phyloP scores from a whole-genome alignment of 106 monocot genomes.

The Chionographis japonica region DNA sequence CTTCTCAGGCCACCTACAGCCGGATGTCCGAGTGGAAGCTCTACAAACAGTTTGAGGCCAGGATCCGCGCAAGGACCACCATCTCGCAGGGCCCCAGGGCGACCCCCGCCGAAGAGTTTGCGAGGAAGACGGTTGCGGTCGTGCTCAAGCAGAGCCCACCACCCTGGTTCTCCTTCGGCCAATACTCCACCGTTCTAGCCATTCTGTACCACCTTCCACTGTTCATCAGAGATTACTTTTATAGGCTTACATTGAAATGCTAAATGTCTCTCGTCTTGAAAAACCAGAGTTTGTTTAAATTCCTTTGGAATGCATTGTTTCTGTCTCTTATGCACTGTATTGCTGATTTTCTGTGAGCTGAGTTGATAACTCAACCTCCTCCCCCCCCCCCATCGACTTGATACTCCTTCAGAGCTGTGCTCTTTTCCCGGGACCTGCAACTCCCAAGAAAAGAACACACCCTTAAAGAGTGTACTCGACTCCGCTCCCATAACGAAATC shows the following conservation, averaged over 20 bases:
- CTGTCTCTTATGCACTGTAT: too few species aligned
- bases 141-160: slow-evolving; percentile 67
- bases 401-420: too few species aligned
- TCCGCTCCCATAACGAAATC: too few species aligned
- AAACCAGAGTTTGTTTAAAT: too few species aligned
- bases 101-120: slow-evolving; percentile 78
- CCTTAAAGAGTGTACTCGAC: too few species aligned
- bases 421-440: too few species aligned
- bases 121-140: slow-evolving; percentile 52
- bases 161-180: slow-evolving; percentile 83
- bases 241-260: slow-evolving; percentile 34
- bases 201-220: slow-evolving; percentile 72
- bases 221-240: slow-evolving; percentile 54
- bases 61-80: slow-evolving; percentile 44
- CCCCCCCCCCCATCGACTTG: too few species aligned
- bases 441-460: too few species aligned
- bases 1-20: slow-evolving; percentile 45
- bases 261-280: too few species aligned
- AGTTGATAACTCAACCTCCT: too few species aligned
- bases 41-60: slow-evolving; percentile 56
- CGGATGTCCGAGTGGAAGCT: slow-evolving; percentile 83
- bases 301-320: too few species aligned
- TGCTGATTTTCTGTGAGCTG: too few species aligned
- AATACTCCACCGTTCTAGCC: slow-evolving; percentile 36
- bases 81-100: slow-evolving; percentile 54